Percentiles rank a stretch among this genome's conserved stretches.
These are phyloP conservation scores for Tulasnella sp. DNA, from an alignment of 768 basidiomycete genomes.

Conservation along the genomic window DNA sequence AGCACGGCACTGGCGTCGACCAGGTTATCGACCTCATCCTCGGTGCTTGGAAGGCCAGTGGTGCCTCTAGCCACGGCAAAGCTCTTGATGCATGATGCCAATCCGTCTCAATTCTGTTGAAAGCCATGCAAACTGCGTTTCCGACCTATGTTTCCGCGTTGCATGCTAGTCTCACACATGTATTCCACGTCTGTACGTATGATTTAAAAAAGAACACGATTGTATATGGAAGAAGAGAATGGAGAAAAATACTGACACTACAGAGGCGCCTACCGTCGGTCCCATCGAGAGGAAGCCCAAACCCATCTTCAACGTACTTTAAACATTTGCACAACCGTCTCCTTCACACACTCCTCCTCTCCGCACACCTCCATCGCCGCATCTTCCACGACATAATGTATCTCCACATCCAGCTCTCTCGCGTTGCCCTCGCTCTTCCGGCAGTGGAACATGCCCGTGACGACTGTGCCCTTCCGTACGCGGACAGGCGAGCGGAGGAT, in stretches of 20 bases:
- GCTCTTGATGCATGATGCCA: too few relatives aligned
- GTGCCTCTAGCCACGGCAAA: not conserved
- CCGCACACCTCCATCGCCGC: not conserved
- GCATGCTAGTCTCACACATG: too few relatives aligned
- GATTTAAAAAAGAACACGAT: too few relatives aligned
- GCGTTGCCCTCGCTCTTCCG: constrained; percentile 69
- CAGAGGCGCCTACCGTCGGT: too few relatives aligned
- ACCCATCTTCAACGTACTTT: constrained; percentile 66
- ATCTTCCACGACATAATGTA: constrained; percentile 53
- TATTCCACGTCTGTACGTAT: too few relatives aligned
- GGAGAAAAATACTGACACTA: too few relatives aligned
- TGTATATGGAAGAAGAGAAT: too few relatives aligned
- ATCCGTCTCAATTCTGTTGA: too few relatives aligned
- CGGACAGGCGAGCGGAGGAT: constrained; percentile 64
- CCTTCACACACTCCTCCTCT: constrained; percentile 26
- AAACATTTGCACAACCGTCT: constrained; percentile 62
- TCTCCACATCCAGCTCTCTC: constrained; percentile 82
- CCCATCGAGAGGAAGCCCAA: too few relatives aligned
- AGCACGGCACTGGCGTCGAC: constrained; percentile 62
- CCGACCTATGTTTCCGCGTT: too few relatives aligned
- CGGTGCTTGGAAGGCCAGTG: constrained; percentile 64
- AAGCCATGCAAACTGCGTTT: too few relatives aligned
- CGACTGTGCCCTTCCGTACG: constrained; percentile 60
- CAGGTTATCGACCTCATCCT: constrained; percentile 72
- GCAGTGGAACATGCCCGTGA: constrained; percentile 73